phyloP scores from a whole-genome alignment of 1,284 basidiomycete species.

The Irpex sp. region DNA sequence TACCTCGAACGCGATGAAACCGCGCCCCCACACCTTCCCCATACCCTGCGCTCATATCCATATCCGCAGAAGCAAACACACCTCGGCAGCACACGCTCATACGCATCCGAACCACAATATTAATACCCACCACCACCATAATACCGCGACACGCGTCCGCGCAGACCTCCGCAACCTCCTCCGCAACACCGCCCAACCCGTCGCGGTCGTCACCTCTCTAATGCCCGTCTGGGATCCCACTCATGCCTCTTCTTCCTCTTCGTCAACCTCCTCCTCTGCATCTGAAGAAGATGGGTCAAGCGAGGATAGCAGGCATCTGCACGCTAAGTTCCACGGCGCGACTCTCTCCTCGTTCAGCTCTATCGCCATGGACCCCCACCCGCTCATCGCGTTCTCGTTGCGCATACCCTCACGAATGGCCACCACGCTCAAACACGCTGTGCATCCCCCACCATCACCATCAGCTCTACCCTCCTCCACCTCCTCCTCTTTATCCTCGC shows the following conservation, averaged over 20 bases:
- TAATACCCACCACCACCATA: too few relatives aligned
- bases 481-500: not conserved
- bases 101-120: too few relatives aligned
- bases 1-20: not conserved
- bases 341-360: conserved; percentile 91
- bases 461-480: not conserved
- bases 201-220: conserved; percentile 37
- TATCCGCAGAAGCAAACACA: not conserved
- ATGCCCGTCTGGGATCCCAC: conserved; percentile 23
- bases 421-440: conserved; percentile 41
- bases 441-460: conserved; percentile 17
- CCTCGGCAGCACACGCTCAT: not conserved
- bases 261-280: not conserved
- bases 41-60: not conserved
- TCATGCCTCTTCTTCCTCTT: not conserved
- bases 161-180: conserved; percentile 30
- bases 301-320: not conserved
- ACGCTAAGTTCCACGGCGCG: conserved; percentile 69
- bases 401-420: conserved; percentile 89
- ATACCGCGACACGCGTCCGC: not conserved
- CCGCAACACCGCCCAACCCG: conserved; percentile 39
- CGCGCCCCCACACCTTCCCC: not conserved
- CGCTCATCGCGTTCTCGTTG: conserved; percentile 84
- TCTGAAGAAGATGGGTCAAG: not conserved
- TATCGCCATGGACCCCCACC: conserved; percentile 84